Evolutionary conservation across 805 yeast species (phyloP), one percentile per base, ranked within the genome.

Genomic region (Metschnikowia amazonensis): DNA sequence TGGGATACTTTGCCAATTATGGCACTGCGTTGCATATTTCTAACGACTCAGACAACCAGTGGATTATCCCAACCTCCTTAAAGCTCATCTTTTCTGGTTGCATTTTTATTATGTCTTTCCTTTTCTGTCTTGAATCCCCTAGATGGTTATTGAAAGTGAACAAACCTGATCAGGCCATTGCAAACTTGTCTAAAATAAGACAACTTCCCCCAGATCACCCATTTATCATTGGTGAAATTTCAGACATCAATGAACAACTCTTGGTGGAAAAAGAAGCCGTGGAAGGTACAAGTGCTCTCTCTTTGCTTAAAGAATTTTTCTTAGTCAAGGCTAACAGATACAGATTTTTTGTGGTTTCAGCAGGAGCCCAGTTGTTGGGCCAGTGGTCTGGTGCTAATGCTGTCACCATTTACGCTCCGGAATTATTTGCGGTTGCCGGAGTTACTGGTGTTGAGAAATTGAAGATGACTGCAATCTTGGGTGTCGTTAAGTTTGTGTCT

Each of bases 371-470:
- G 59, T 33, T 77, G 11, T 63, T 79, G 32, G 76, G 75, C 30
- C 82, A 79, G 61, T 79, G 82, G 82, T 71, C 79, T n/a, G 81
- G 82, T 42, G 78, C 82, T 5, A 74, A 72, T 51, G 72, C 81
- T 6, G 63, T 80, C 36, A 79, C 83, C 2, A 76, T 78, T 40
- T 80, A 79, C 52, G 77, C 82, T 31, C 76, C 82, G 2, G 77
- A 75, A 42, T 60, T 79, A 36, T 74, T 77, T 48, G 69, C 68
- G 4, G 62, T 75, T 47, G 71, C 72, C 43, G 82, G 82, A 37
- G 66, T 70, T 43, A 55, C 58, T 8, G 76, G 75, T 24, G 66
- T 70, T 34, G 67, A 67, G 35, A 56, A 66, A 41, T 60, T 75
- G 58, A 65, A 64, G 43, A 74, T 75, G 70, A 75, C 81, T 8